Percentiles rank a stretch among this genome's conserved stretches.
Evolutionary conservation across 331 rosid species (phyloP).

Genomic region (Acacia concinna): DNA sequence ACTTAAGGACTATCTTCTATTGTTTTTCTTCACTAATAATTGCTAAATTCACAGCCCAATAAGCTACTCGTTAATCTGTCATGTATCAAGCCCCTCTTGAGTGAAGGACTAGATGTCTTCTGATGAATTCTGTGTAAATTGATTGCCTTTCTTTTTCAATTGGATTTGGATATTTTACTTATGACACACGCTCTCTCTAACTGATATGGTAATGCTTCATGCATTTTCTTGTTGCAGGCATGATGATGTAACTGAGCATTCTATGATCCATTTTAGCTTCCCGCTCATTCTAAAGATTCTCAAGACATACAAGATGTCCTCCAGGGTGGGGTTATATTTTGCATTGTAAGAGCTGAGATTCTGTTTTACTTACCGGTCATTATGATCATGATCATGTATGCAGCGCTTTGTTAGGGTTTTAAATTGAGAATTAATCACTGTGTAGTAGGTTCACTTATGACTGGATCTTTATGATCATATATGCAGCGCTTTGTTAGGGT

Average conservation of each 20-base stretch:
- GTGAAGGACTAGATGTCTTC: not conserved
- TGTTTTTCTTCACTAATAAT: not conserved
- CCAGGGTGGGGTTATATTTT: conserved; percentile 14
- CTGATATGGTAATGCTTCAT: not conserved
- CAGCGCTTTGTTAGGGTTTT: conserved; percentile 39
- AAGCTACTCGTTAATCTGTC: not conserved
- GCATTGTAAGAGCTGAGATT: conserved; percentile 17
- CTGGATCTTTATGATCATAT: conserved; percentile 41
- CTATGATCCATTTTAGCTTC: conserved; percentile 25
- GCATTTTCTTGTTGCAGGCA: conserved; percentile 33
- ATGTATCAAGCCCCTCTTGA: not conserved
- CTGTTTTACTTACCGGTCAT: conserved; percentile 17
- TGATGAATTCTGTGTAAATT: not conserved
- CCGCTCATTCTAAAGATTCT: conserved; percentile 28
- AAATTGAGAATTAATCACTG: conserved; percentile 29
- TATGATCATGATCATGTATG: conserved; percentile 39
- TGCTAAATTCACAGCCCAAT: not conserved
- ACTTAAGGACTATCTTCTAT: not conserved
- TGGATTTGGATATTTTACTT: conserved; percentile 10
- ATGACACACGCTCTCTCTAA: not conserved
- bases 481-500: conserved; percentile 39
- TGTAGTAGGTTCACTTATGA: conserved; percentile 26
- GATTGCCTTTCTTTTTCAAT: conserved; percentile 17
- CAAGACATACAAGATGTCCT: not conserved
- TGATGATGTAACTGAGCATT: conserved; percentile 29